Evolutionary conservation across 2,329 filamentous ascomycete species (phyloP), one percentile per base, ranked within the genome.

Genomic region (Aspergillus clavatus): DNA sequence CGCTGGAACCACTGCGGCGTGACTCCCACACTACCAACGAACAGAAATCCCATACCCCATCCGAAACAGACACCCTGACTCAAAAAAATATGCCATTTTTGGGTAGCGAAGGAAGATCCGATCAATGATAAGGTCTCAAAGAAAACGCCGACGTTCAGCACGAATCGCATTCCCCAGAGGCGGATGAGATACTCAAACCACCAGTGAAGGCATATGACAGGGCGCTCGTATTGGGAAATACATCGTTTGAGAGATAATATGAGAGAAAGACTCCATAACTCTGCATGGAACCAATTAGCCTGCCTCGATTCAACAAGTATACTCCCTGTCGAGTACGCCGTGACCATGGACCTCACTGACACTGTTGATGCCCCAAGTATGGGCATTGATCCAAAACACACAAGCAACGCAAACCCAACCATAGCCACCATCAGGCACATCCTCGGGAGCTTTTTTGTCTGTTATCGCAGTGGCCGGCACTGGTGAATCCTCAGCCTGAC

Each of bases 291-390:
- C 29, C 4, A n/a, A 42, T 52, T 38, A 51, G 38, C 38, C 12
- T 18, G n/a, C 16, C 28, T 10, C 31, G 19, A 12, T n/a, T 14
- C 28, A 26, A 23, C 28, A 21, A 16, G 11, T 12, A 29, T 14
- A 31, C 1, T 24, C 3, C 21, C n/a, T 23, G n/a, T n/a, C n/a
- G n/a, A 24, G 26, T 8, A 24, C 5, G 5, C 23, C 8, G 23
- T 8, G 23, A 24, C 18, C 18, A 10, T 4, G 7, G 4, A 36
- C 33, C 29, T 40, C 16, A 55, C 75, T 45, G 53, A 80, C 77
- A 45, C 78, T 81, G 61, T 88, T 89, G 49, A 89, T 69, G 6
- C 85, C 85, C 85, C 85, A 89, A 1, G 84, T 87, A 59, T 88
- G 84, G 6, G 76, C 80, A 59, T 86, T 86, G 46, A 86, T 76